Evolutionary conservation across 306 rosid genomes (phyloP), one percentile per base, ranked within the genome.

Genomic region (Notholithocarpus densiflorus): DNA sequence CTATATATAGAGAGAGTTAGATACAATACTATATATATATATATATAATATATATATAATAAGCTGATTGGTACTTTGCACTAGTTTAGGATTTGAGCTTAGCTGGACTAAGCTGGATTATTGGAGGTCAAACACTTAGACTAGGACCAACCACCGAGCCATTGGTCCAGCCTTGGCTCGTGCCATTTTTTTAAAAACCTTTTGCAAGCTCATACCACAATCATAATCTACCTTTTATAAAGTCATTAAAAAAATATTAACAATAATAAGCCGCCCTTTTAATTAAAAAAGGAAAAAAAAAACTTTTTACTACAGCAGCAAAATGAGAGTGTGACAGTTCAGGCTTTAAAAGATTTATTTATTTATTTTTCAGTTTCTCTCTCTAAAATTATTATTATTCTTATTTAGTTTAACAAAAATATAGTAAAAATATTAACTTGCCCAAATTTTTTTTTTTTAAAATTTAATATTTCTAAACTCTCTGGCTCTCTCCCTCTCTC

Each of bases 51-150:
- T n/a, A n/a, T n/a, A n/a, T n/a, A 5, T 1, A 48, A 48, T 48
- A 65, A 31, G 7, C 19, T 26, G 45, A 66, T 18, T 26, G 7
- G 21, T 40, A 18, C 21, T 32, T 19, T 31, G 75, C 21, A 17
- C 4, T 48, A 66, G 77, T n/a, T 2, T 40, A 26, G 79, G 40
- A 62, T 26, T 45, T 65, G 79, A 40, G 79, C 66, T 79, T 83
- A 83, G 94, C 86, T 86, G 90, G 83, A 77, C 52, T 24, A 61
- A 89, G 87, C 86, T 90, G 85, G 83, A 77, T 73, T 8, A 3
- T 62, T 86, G 90, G 87, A 62, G 84, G 88, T 86, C 84, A 88
- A 84, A 90, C 51, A 43, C 66, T 71, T n/a, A 72, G 68, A 62
- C 23, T 71, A 73, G 40, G 18, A 37, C 74, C 62, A 61, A 8